Percentiles rank a stretch among this genome's conserved stretches.
These are phyloP conservation scores for Babesia gibsoni DNA, from an alignment of 169 alveolate genomes.

Conservation along the genomic window DNA sequence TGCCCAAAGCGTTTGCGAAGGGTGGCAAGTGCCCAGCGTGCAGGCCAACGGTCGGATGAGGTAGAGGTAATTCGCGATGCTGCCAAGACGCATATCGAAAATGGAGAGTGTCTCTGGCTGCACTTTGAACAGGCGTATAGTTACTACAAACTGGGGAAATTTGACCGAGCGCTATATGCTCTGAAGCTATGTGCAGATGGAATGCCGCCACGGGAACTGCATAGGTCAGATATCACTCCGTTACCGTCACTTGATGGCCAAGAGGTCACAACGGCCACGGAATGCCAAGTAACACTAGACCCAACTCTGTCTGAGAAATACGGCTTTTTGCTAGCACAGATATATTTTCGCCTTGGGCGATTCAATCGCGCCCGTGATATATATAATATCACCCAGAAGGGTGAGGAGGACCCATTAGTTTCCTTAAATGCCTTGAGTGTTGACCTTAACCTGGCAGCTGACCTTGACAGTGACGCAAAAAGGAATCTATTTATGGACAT, in stretches of 20 bases:
- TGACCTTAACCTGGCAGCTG: constrained; percentile 38
- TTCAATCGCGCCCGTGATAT: constrained; percentile 34
- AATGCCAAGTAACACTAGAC: background rate
- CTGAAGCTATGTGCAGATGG: constrained; percentile 15
- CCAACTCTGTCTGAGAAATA: constrained; percentile 15
- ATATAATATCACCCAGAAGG: background rate
- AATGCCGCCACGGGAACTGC: constrained; percentile 38
- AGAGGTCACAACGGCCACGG: background rate
- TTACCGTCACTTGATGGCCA: background rate
- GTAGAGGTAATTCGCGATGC: constrained; percentile 14
- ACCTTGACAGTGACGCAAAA: background rate
- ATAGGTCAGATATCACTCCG: background rate
- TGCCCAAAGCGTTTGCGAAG: constrained; percentile 36
- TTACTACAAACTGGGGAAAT: constrained; percentile 51
- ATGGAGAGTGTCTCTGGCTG: constrained; percentile 56
- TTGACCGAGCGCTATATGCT: constrained; percentile 38
- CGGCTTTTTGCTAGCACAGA: constrained; percentile 48
- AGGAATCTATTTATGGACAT: background rate
- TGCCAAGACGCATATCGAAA: constrained; percentile 29
- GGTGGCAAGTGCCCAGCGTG: constrained; percentile 8
- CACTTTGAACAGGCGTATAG: constrained; percentile 61
- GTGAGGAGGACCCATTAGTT: constrained; percentile 27
- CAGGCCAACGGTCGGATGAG: constrained; percentile 3
- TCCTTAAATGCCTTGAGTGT: constrained; percentile 41
- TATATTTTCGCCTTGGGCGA: constrained; percentile 38